A percentile compares a stretch with the other conserved stretches of the same genome.
Conservation (phyloP, 2,329 filamentous ascomycete species). For the Phoma sp. region DNA sequence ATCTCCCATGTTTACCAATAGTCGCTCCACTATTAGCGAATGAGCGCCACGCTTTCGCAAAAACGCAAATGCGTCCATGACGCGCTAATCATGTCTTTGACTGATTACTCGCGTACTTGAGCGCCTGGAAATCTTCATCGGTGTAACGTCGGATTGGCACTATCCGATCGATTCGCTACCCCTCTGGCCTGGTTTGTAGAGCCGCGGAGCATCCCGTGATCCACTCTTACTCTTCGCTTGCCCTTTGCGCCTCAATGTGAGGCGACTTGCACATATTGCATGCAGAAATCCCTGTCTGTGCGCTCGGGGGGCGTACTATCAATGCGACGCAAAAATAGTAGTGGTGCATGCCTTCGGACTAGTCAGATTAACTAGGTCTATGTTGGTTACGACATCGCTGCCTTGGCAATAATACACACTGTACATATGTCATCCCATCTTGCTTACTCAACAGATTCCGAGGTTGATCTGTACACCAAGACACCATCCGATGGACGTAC, state of each 20-base stretch:
- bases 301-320: slow-evolving; percentile 6
- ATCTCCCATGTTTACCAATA: slow-evolving; percentile 17
- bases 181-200: not conserved
- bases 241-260: slow-evolving; percentile 4
- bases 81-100: slow-evolving; percentile 21
- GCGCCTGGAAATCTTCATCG: slow-evolving; percentile 11
- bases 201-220: slow-evolving; percentile 2
- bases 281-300: slow-evolving; percentile 14
- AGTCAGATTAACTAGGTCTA: slow-evolving; percentile 18
- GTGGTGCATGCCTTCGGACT: slow-evolving; percentile 10
- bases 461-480: slow-evolving; percentile 5
- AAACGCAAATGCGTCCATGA: slow-evolving; percentile 30
- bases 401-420: slow-evolving; percentile 16
- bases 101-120: slow-evolving; percentile 16
- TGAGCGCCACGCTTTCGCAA: slow-evolving; percentile 20
- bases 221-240: slow-evolving; percentile 2
- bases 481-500: not conserved
- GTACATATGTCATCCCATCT: slow-evolving; percentile 1
- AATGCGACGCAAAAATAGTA: slow-evolving; percentile 18
- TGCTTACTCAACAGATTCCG: not conserved
- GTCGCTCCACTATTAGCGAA: slow-evolving; percentile 24
- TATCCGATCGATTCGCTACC: slow-evolving; percentile 8
- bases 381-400: slow-evolving; percentile 8
- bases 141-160: slow-evolving; percentile 13
- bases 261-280: slow-evolving; percentile 8